Base-by-base conservation (phyloP, 2,329 filamentous ascomycete genomes). In the Tolypocladium tropicale region DNA sequence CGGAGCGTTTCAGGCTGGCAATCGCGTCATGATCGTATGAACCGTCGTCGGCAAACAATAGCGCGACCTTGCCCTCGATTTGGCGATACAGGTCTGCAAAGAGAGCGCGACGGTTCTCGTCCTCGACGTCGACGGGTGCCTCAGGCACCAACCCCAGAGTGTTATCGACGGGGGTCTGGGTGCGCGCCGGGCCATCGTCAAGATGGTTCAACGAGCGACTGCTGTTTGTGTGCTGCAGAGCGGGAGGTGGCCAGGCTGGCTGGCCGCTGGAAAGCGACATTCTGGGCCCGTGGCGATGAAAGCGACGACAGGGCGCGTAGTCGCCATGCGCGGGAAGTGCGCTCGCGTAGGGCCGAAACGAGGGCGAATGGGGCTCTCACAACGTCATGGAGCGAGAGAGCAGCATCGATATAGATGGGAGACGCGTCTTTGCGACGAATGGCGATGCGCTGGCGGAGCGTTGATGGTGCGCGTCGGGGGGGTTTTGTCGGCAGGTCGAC, bases 21-120 rank as follows among this genome's bases (percentile, higher is more conserved):
- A 84, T 81, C 55, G 76, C 77, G 60, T 72, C 65, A 58, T 69
- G 62, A 60, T 83, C 77, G 63, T 82, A 78, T 58, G 70, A 71
- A 65, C 82, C 76, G 68, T 82, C 76, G 59, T 80, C 74, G 64
- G 74, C 67, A 68, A 96, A 95, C n/a, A 96, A 76, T 46, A 83
- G 77, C 60, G 84, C 82, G 66, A 96, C 85, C 72, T 84, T 87
- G 63, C 83, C 80, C 73, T 96, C 90, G 64, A 83, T 86, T 71
- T 82, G 82, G 67, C 82, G 83, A 78, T 89, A 96, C 55, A 92
- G 76, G 57, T 90, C 84, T 69, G 84, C 83, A 72, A 96, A 94
- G 67, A 85, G 77, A 66, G 83, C 79, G 72, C 88, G 86, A 69
- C 84, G 80, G 63, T 82, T 81, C 68, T 92, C 88, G 53, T 90